Conservation (phyloP, 805 yeast genomes). For the Cyberlindnera veronae region DNA sequence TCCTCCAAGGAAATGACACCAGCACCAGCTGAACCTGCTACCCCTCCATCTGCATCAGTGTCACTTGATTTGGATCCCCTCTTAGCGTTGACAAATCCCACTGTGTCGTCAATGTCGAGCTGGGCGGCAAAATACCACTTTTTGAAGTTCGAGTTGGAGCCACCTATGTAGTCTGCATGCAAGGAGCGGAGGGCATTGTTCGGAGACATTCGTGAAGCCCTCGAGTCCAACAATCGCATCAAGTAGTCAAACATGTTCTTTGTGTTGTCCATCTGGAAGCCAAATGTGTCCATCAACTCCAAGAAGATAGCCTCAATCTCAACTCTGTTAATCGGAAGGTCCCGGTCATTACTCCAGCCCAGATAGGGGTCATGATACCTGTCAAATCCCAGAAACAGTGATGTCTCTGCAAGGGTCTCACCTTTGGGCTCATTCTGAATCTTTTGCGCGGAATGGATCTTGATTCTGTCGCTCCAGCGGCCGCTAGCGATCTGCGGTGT, state of each 20-base stretch:
- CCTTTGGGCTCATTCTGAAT: slow-evolving; percentile 27
- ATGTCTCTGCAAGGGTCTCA: slow-evolving; percentile 37
- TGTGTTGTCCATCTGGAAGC: slow-evolving; percentile 65
- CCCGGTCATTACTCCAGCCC: slow-evolving; percentile 40
- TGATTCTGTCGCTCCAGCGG: slow-evolving; percentile 43
- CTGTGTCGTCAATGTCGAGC: slow-evolving; percentile 55
- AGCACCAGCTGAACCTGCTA: neutral
- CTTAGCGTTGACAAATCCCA: slow-evolving; percentile 33
- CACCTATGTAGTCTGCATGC: slow-evolving; percentile 77
- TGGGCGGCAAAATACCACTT: slow-evolving; percentile 79
- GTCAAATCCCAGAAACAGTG: slow-evolving; percentile 41
- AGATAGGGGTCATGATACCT: slow-evolving; percentile 48
- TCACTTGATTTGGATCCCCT: neutral
- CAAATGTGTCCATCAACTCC: slow-evolving; percentile 52
- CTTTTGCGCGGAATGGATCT: slow-evolving; percentile 29
- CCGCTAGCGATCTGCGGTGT: slow-evolving; percentile 87
- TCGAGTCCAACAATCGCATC: slow-evolving; percentile 59
- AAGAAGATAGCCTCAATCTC: slow-evolving; percentile 57
- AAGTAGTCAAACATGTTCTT: slow-evolving; percentile 65
- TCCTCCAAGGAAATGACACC: slow-evolving; percentile 32
- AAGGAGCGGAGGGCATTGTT: slow-evolving; percentile 51
- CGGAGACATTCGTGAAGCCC: slow-evolving; percentile 64
- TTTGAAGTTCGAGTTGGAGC: slow-evolving; percentile 60
- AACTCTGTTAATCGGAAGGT: slow-evolving; percentile 46
- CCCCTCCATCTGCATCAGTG: neutral